Evolutionary conservation across 2,329 filamentous ascomycete species (phyloP).

Genomic region (Mycosphaerella sp.): DNA sequence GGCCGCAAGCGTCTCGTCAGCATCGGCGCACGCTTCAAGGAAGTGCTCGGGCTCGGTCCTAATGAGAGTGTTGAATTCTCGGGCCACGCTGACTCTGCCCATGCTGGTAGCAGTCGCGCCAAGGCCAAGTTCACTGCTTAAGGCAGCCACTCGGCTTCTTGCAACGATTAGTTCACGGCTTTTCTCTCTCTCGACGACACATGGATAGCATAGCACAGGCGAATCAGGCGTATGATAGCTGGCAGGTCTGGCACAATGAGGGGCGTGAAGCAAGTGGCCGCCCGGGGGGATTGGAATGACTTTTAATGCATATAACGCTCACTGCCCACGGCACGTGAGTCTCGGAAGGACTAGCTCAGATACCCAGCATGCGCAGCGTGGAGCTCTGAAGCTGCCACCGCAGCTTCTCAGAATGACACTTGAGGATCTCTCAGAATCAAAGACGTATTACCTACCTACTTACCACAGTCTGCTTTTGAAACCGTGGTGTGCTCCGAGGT

Average conservation of each 20-base stretch:
- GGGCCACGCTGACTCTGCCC: slow-evolving; percentile 89
- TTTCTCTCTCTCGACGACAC: slow-evolving; percentile 9
- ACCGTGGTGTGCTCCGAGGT: not conserved
- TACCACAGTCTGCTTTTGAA: not conserved
- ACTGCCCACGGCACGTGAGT: slow-evolving; percentile 13
- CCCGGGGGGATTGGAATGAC: slow-evolving; percentile 22
- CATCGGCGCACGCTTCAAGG: slow-evolving; percentile 90
- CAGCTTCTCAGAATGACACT: slow-evolving; percentile 1
- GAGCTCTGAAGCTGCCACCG: slow-evolving; percentile 10
- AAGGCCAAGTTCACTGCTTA: slow-evolving; percentile 88
- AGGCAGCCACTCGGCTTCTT: slow-evolving; percentile 29
- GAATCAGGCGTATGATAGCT: slow-evolving; percentile 20
- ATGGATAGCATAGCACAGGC: slow-evolving; percentile 19
- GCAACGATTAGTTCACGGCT: slow-evolving; percentile 5
- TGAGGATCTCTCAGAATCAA: slow-evolving; percentile 1
- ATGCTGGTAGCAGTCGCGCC: slow-evolving; percentile 86
- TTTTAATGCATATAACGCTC: slow-evolving; percentile 13
- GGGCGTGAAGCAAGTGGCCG: slow-evolving; percentile 34
- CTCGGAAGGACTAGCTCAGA: slow-evolving; percentile 17
- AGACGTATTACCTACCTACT: not conserved
- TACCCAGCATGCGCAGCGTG: slow-evolving; percentile 16
- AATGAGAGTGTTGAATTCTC: slow-evolving; percentile 86
- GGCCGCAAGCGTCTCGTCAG: slow-evolving; percentile 74
- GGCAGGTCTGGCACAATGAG: slow-evolving; percentile 20
- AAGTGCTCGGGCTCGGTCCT: slow-evolving; percentile 71